Conservation (phyloP, 164 flowering plant genomes). For the Buxus sempervirens region DNA sequence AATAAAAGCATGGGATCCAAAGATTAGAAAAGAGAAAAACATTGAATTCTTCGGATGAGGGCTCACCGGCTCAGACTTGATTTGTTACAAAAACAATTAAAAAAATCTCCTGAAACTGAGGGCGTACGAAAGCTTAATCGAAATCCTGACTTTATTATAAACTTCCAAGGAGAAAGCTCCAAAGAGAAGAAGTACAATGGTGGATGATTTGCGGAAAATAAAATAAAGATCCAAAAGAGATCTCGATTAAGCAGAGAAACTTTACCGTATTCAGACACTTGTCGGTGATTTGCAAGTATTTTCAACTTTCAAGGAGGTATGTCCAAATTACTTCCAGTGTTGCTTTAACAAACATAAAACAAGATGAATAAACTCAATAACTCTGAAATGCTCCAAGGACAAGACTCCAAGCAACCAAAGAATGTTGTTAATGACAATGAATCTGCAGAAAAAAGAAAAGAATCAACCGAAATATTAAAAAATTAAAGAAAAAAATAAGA, state of each 20-base stretch:
- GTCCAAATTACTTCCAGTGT: neutral
- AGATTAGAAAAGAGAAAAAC: neutral
- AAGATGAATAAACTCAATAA: too few relatives aligned
- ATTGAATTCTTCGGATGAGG: too few relatives aligned
- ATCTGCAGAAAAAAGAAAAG: neutral
- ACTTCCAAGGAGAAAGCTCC: constrained; percentile 12
- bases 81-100: too few relatives aligned
- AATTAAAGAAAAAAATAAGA: too few relatives aligned
- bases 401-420: constrained; percentile 14
- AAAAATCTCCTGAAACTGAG: too few relatives aligned
- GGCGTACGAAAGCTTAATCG: too few relatives aligned
- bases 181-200: constrained; percentile 2
- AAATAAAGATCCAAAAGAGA: constrained; percentile 7
- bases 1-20: too few relatives aligned
- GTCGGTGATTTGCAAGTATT: constrained; percentile 6
- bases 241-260: neutral
- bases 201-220: neutral
- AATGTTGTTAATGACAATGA: constrained; percentile 9
- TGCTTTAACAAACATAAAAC: too few relatives aligned
- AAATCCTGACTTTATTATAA: neutral
- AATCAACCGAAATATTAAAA: too few relatives aligned
- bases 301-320: constrained; percentile 1
- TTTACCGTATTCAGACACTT: neutral
- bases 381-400: constrained; percentile 3
- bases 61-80: too few relatives aligned